These are phyloP conservation scores for Penstemon eatonii DNA, from an alignment of 257 asterid genomes.

Conservation along the genomic window DNA sequence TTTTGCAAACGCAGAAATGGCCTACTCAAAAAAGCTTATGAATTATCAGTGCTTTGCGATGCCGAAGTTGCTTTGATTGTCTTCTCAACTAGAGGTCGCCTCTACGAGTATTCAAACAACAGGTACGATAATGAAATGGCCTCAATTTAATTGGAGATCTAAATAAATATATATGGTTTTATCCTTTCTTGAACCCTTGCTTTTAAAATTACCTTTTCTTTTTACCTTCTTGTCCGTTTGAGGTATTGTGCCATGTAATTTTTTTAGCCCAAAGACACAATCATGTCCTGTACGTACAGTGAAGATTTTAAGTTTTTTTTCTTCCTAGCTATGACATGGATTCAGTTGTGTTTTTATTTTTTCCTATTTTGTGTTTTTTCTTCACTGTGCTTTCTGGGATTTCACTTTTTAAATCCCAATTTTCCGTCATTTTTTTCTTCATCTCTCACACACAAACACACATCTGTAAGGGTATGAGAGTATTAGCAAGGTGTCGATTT, in stretches of 20 bases:
- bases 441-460: slow-evolving; percentile 24
- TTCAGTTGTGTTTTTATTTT: slow-evolving; percentile 35
- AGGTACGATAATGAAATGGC: slow-evolving; percentile 48
- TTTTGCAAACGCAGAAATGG: slow-evolving; percentile 95
- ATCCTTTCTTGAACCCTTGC: too few species aligned
- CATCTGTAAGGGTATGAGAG: slow-evolving; percentile 33
- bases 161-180: too few species aligned
- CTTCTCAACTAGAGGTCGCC: slow-evolving; percentile 92
- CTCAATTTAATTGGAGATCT: too few species aligned
- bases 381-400: slow-evolving; percentile 34
- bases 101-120: slow-evolving; percentile 89
- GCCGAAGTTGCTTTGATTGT: slow-evolving; percentile 92
- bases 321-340: slow-evolving; percentile 23
- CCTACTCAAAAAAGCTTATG: slow-evolving; percentile 85
- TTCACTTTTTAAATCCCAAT: slow-evolving; percentile 40
- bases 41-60: slow-evolving; percentile 89
- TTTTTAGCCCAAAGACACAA: slow-evolving; percentile 9
- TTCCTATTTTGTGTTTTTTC: slow-evolving; percentile 32
- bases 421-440: slow-evolving; percentile 22
- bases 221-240: slow-evolving; percentile 2
- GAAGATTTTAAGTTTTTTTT: slow-evolving; percentile 25
- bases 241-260: slow-evolving; percentile 27
- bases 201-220: neutral
- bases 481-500: slow-evolving; percentile 50
- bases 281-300: slow-evolving; percentile 30